Conservation (phyloP, 2,329 filamentous ascomycete genomes). For the Sporothrix mexicana region DNA sequence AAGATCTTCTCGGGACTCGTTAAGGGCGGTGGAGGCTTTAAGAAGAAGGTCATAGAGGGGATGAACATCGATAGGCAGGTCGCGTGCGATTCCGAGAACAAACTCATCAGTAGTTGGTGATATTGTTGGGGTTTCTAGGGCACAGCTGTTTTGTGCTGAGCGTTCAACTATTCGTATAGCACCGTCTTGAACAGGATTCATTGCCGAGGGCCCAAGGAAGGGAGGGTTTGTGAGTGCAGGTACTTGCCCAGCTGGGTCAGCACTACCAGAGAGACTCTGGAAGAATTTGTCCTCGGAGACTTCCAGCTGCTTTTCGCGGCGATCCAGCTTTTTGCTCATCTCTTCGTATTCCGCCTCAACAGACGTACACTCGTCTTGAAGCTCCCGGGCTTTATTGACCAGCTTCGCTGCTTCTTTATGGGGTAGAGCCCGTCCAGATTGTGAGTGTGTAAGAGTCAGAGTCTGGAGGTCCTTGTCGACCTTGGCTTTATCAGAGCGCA, state of each 20-base stretch:
- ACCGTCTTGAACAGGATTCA: not conserved
- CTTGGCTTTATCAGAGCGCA: constrained; percentile 26
- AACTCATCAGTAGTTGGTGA: constrained; percentile 27
- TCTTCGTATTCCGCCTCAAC: constrained; percentile 46
- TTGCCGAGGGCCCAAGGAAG: not conserved
- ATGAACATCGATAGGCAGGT: constrained; percentile 48
- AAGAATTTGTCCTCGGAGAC: constrained; percentile 45
- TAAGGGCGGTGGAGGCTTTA: constrained; percentile 52
- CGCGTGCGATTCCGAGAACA: constrained; percentile 42
- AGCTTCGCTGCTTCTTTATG: not conserved
- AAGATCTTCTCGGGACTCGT: constrained; percentile 55
- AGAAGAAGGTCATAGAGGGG: constrained; percentile 55
- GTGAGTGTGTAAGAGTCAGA: constrained; percentile 7
- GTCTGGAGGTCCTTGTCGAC: constrained; percentile 32
- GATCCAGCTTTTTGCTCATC: constrained; percentile 42
- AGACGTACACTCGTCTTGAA: constrained; percentile 20
- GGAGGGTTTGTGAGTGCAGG: not conserved
- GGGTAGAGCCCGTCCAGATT: not conserved
- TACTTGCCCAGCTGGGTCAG: not conserved
- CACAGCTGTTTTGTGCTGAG: no score
- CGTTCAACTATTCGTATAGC: no score
- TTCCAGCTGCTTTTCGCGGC: constrained; percentile 21
- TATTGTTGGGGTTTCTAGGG: not conserved
- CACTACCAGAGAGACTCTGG: constrained; percentile 36
- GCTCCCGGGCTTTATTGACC: constrained; percentile 22